Conservation (phyloP, 371 early-diverging fungal genomes). For the Apophysomyces elegans region DNA sequence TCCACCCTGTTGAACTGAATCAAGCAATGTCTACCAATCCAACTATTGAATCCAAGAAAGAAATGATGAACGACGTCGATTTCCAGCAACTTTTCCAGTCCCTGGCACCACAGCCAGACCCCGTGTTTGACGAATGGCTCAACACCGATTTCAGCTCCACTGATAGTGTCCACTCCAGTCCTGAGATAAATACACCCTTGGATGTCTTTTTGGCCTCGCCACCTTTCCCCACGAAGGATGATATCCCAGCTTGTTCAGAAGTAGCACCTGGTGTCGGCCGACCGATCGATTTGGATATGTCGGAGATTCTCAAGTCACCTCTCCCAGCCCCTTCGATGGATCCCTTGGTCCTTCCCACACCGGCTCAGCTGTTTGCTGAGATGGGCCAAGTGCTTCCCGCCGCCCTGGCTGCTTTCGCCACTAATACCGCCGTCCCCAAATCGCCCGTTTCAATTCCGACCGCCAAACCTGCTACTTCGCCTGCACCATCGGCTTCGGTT, state of each 20-base stretch:
- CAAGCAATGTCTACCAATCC: slow-evolving; percentile 7
- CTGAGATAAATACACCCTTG: slow-evolving; percentile 33
- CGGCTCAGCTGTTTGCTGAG: slow-evolving; percentile 18
- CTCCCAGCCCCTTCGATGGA: slow-evolving; percentile 13
- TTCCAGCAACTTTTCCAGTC: slow-evolving; percentile 29
- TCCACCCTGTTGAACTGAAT: slow-evolving; percentile 21
- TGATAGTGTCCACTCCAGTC: slow-evolving; percentile 26
- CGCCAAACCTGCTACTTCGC: slow-evolving; percentile 21
- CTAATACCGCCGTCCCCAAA: slow-evolving; percentile 11
- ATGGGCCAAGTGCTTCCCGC: slow-evolving; percentile 24
- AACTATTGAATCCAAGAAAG: slow-evolving; percentile 14
- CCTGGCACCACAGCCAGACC: slow-evolving; percentile 16
- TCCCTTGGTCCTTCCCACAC: slow-evolving; percentile 7
- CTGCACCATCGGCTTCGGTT: background rate
- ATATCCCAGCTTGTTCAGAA: slow-evolving; percentile 1
- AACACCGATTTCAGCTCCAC: slow-evolving; percentile 20
- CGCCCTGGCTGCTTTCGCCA: slow-evolving; percentile 25
- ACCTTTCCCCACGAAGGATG: slow-evolving; percentile 14
- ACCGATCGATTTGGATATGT: slow-evolving; percentile 19
- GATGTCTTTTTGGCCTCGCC: slow-evolving; percentile 27
- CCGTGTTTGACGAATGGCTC: slow-evolving; percentile 25
- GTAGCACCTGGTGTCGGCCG: slow-evolving; percentile 2
- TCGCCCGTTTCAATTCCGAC: background rate
- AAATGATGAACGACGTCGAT: slow-evolving; percentile 20
- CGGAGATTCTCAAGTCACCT: slow-evolving; percentile 24